These are phyloP conservation scores for Collariella sp. DNA, from an alignment of 495 filamentous ascomycete genomes.

Conservation along the genomic window DNA sequence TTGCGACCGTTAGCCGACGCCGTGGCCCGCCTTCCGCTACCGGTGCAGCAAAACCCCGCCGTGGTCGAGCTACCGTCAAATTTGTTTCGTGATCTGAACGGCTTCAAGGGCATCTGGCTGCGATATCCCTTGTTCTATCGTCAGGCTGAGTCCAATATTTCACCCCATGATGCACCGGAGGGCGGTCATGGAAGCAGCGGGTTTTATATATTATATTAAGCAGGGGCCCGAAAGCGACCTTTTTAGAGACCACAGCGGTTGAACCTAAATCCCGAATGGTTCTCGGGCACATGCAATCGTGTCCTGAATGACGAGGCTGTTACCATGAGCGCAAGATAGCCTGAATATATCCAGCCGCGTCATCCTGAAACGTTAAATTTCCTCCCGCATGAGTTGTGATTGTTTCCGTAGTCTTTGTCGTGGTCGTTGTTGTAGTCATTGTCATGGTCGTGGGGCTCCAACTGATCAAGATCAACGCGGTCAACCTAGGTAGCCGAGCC, in stretches of 20 bases:
- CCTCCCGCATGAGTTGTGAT: too few species aligned
- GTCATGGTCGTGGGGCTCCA: too few species aligned
- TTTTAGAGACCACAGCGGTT: background rate
- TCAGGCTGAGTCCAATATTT: background rate
- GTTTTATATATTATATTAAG: background rate
- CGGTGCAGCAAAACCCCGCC: background rate
- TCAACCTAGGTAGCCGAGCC: too few species aligned
- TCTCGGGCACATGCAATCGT: conserved; percentile 4
- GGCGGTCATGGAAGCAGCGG: background rate
- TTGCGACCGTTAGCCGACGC: background rate
- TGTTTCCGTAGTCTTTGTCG: too few species aligned
- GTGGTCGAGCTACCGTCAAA: background rate
- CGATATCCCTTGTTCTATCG: background rate
- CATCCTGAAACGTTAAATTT: background rate
- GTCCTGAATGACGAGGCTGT: too few species aligned
- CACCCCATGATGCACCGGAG: too few species aligned
- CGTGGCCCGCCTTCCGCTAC: background rate
- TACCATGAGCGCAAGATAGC: too few species aligned
- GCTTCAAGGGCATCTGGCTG: background rate
- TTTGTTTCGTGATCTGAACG: background rate
- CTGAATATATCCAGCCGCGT: too few species aligned
- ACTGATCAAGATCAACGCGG: too few species aligned
- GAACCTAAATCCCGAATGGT: background rate
- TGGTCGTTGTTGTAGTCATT: too few species aligned
- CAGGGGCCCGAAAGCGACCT: background rate